phyloP scores from a whole-genome alignment of 2,329 filamentous ascomycete species.

The Aspergillus sp. region DNA sequence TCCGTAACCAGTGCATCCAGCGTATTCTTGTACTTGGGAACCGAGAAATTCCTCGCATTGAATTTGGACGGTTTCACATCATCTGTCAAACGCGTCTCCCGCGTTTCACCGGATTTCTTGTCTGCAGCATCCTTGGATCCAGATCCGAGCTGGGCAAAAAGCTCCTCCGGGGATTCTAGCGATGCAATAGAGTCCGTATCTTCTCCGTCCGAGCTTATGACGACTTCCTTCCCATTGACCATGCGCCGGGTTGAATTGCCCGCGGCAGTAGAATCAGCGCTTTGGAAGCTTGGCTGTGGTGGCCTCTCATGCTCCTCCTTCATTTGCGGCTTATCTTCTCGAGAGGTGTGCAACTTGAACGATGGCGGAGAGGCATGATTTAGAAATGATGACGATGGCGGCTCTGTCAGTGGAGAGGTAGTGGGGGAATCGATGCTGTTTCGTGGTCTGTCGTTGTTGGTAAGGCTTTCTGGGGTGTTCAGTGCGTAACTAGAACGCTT shows the following conservation, averaged over 20 bases:
- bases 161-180: slow-evolving; percentile 49
- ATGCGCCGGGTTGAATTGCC: slow-evolving; percentile 42
- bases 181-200: slow-evolving; percentile 52
- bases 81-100: slow-evolving; percentile 10
- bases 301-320: not conserved
- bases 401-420: slow-evolving; percentile 23
- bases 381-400: slow-evolving; percentile 15
- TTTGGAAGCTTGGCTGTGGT: slow-evolving; percentile 14
- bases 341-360: not conserved
- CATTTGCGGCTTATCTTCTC: not conserved
- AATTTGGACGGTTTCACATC: slow-evolving; percentile 9
- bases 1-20: slow-evolving; percentile 57
- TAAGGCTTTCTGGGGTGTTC: slow-evolving; percentile 1
- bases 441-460: not conserved
- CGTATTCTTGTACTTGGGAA: slow-evolving; percentile 55
- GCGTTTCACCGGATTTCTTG: slow-evolving; percentile 3
- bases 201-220: slow-evolving; percentile 68
- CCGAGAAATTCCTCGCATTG: slow-evolving; percentile 2
- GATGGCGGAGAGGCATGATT: slow-evolving; percentile 10
- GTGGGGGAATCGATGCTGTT: slow-evolving; percentile 6
- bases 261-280: slow-evolving; percentile 2
- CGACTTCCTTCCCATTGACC: slow-evolving; percentile 49
- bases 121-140: slow-evolving; percentile 6
- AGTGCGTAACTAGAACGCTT: slow-evolving; percentile 26
- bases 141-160: slow-evolving; percentile 32